Conservation (phyloP, 495 filamentous ascomycete genomes). For the Xylaria nigripes region DNA sequence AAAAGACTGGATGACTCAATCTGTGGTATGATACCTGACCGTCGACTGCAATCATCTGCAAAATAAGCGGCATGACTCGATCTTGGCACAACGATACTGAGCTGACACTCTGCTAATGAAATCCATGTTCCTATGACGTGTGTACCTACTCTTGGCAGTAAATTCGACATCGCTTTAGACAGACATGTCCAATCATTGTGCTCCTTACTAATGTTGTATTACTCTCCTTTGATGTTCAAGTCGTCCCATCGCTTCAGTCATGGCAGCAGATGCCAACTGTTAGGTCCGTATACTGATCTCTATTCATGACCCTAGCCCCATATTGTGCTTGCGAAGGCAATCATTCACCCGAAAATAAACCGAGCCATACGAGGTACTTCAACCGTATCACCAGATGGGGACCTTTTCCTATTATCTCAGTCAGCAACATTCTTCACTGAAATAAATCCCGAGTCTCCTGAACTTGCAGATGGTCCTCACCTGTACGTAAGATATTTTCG, state of each 20-base stretch:
- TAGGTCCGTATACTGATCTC: background rate
- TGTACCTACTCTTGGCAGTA: background rate
- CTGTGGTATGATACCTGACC: background rate
- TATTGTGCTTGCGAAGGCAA: background rate
- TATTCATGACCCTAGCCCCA: background rate
- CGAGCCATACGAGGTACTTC: too few species aligned
- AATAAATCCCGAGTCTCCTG: too few species aligned
- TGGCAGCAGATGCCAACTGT: too few species aligned
- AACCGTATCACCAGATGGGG: too few species aligned
- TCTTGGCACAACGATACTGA: background rate
- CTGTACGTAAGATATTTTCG: background rate
- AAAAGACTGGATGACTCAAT: too few species aligned
- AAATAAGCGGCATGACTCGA: background rate
- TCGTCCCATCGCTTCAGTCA: background rate
- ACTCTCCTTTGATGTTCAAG: background rate
- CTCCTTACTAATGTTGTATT: too few species aligned
- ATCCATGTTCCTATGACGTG: background rate
- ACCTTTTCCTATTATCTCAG: too few species aligned
- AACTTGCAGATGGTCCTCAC: background rate
- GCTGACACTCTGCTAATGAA: background rate
- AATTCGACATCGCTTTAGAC: too few species aligned
- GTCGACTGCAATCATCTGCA: background rate
- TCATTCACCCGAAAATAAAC: background rate
- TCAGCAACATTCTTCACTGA: background rate
- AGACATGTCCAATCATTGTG: too few species aligned